These are phyloP conservation scores for Rhizopogon salebrosus DNA, from an alignment of 768 basidiomycete species.

Conservation along the genomic window DNA sequence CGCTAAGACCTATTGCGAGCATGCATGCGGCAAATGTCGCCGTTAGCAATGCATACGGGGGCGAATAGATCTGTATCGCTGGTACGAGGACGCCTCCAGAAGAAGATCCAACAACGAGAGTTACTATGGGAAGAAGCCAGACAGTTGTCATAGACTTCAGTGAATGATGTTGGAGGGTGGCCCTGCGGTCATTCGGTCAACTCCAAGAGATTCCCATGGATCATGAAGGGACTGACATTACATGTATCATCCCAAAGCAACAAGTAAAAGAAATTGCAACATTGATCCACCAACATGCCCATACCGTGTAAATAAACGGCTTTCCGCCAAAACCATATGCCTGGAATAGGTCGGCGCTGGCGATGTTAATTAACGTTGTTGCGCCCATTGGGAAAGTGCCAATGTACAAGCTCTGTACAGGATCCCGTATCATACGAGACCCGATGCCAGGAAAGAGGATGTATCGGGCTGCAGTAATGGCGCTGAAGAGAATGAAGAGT, in stretches of 20 bases:
- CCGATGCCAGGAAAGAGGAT: constrained; percentile 47
- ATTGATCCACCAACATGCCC: constrained; percentile 71
- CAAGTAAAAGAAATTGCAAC: constrained; percentile 49
- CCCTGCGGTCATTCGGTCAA: constrained; percentile 31
- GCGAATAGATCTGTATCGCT: constrained; percentile 41
- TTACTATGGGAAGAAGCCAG: constrained; percentile 77
- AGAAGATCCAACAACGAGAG: constrained; percentile 66
- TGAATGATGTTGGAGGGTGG: constrained; percentile 53
- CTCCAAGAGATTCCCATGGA: constrained; percentile 16
- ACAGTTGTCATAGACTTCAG: constrained; percentile 50
- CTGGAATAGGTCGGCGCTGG: constrained; percentile 39
- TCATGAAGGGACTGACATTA: constrained; percentile 49
- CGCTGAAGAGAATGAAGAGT: constrained; percentile 47
- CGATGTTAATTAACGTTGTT: constrained; percentile 51
- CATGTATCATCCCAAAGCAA: constrained; percentile 56
- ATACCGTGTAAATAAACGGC: constrained; percentile 48
- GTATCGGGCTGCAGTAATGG: constrained; percentile 46
- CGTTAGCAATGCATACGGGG: constrained; percentile 49
- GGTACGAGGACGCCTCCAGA: constrained; percentile 56
- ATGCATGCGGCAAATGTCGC: constrained; percentile 48
- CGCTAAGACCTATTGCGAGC: constrained; percentile 48
- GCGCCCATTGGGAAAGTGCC: constrained; percentile 54
- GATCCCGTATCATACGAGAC: constrained; percentile 42
- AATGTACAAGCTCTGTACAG: constrained; percentile 45
- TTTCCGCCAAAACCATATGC: constrained; percentile 45